Conservation (phyloP, 2,329 filamentous ascomycete species). For the Gliomastix tumulicola region DNA sequence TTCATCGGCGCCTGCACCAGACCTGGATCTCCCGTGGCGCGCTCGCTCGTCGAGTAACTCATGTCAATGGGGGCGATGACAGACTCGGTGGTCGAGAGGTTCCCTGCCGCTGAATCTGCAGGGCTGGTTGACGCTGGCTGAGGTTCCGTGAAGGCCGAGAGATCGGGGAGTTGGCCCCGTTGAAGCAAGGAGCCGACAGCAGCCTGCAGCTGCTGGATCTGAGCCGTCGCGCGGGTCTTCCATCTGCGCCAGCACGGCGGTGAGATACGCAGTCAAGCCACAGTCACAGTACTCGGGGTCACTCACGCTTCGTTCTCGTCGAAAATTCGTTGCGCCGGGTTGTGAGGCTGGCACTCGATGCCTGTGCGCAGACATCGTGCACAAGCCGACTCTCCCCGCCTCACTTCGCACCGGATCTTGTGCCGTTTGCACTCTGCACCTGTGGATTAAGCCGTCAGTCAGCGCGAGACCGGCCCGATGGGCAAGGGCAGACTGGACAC, state of each 20-base stretch:
- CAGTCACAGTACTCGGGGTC: neutral
- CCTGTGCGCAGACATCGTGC: constrained; percentile 7
- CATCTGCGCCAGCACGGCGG: constrained; percentile 6
- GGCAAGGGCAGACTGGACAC: too few relatives aligned
- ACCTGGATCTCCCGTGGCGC: constrained; percentile 16
- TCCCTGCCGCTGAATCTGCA: constrained; percentile 2
- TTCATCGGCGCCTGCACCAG: constrained; percentile 9
- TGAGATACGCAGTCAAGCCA: neutral
- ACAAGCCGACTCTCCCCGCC: constrained; percentile 4
- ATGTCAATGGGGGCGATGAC: constrained; percentile 1
- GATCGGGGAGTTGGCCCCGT: constrained; percentile 5
- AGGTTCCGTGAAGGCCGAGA: neutral
- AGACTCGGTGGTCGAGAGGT: constrained; percentile 2
- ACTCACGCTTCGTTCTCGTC: constrained; percentile 9
- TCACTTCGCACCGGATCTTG: constrained; percentile 8
- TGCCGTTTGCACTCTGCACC: constrained; percentile 10
- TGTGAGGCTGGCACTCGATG: constrained; percentile 8
- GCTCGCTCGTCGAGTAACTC: constrained; percentile 5
- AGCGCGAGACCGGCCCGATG: too few relatives aligned
- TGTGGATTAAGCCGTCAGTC: too few relatives aligned
- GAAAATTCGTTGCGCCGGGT: constrained; percentile 8
- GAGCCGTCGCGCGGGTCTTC: constrained; percentile 7
- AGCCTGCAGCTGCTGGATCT: constrained; percentile 7
- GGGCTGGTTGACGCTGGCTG: constrained; percentile 3
- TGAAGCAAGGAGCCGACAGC: constrained; percentile 9